These are phyloP conservation scores for Canavalia ensiformis DNA, from an alignment of 306 rosid species.

Conservation along the genomic window DNA sequence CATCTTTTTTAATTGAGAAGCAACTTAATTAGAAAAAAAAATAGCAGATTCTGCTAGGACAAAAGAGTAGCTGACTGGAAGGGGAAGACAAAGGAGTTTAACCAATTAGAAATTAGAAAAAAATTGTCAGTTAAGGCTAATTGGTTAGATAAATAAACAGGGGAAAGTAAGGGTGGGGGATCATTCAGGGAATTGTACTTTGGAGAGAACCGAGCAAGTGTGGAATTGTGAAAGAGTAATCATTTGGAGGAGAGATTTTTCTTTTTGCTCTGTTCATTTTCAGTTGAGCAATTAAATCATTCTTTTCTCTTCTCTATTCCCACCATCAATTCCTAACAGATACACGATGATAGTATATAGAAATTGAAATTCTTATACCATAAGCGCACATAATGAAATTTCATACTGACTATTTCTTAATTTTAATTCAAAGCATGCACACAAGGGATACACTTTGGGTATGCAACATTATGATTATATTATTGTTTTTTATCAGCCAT, in stretches of 20 bases:
- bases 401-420: conserved; percentile 8
- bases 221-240: not conserved
- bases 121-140: no score
- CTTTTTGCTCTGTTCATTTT: not conserved
- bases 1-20: not conserved
- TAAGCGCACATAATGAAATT: not conserved
- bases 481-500: not conserved
- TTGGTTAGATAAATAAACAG: not conserved
- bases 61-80: not conserved
- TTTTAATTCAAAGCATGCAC: not conserved
- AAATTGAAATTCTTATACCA: conserved; percentile 9
- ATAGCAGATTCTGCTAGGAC: not conserved
- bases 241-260: not conserved
- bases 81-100: not conserved
- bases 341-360: not conserved
- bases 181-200: not conserved
- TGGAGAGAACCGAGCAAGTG: not conserved
- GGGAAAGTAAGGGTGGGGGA: not conserved
- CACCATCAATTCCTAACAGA: not conserved
- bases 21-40: not conserved
- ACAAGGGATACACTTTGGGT: not conserved
- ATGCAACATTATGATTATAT: conserved; percentile 20
- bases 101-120: not conserved
- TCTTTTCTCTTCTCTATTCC: not conserved
- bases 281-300: not conserved